phyloP scores from a whole-genome alignment of 139 green algal species.

The Coccomyxa sp. region DNA sequence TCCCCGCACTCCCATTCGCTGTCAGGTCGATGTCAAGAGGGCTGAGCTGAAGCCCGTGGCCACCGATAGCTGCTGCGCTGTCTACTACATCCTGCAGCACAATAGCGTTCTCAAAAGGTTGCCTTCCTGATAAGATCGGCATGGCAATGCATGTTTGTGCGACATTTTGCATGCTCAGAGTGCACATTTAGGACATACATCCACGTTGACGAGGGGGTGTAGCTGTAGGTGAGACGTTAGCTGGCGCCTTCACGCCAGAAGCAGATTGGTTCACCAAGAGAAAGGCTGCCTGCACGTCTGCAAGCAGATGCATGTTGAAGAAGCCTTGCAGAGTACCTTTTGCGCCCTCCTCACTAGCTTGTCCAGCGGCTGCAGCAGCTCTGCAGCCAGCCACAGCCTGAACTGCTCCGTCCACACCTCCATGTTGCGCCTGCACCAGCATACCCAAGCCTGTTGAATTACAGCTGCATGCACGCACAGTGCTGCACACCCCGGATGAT shows the following conservation, averaged over 20 bases:
- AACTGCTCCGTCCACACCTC: constrained; percentile 56
- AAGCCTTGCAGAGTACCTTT: neutral
- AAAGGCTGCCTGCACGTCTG: neutral
- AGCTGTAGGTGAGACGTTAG: too few relatives aligned
- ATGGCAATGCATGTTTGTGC: too few relatives aligned
- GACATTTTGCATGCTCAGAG: too few relatives aligned
- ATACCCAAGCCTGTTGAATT: too few relatives aligned
- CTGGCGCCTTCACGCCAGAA: neutral
- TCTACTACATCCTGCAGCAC: constrained; percentile 11
- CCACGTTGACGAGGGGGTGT: too few relatives aligned
- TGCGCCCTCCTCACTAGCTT: neutral
- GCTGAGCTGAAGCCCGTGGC: neutral
- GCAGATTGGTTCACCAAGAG: neutral
- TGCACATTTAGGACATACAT: too few relatives aligned
- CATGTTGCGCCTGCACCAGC: constrained; percentile 18
- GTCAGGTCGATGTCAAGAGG: neutral
- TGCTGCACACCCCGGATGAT: too few relatives aligned
- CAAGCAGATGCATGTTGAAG: neutral
- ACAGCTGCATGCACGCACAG: too few relatives aligned
- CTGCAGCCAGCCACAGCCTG: constrained; percentile 58
- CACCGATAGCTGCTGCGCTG: neutral
- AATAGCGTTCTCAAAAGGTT: too few relatives aligned
- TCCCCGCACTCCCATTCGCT: neutral
- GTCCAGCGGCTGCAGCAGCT: constrained; percentile 59
- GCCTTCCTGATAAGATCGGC: too few relatives aligned